Conservation (phyloP, 768 basidiomycete species). For the Lactifluus subvellereus region DNA sequence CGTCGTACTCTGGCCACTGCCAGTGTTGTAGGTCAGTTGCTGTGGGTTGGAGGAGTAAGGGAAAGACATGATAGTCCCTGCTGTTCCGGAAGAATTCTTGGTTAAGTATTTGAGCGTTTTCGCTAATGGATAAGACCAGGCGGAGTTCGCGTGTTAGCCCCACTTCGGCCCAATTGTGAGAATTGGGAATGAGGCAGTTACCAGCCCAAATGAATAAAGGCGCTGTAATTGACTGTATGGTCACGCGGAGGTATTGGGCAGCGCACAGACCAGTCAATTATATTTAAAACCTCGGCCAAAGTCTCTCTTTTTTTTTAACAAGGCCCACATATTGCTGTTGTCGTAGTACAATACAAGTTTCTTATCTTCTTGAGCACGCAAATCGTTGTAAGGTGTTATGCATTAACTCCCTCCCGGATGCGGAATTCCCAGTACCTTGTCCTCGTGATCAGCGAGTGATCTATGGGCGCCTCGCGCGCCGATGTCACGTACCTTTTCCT, state of each 20-base stretch:
- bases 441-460: constrained; percentile 21
- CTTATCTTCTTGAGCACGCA: neutral
- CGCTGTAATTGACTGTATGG: constrained; percentile 7
- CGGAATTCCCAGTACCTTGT: constrained; percentile 73
- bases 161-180: neutral
- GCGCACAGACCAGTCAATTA: neutral
- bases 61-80: constrained; percentile 2
- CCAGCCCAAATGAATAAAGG: constrained; percentile 2
- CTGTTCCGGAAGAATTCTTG: neutral
- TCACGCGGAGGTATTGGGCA: neutral
- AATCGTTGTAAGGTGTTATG: neutral
- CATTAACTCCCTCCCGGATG: constrained; percentile 44
- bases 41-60: neutral
- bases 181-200: constrained; percentile 17
- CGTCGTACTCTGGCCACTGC: neutral
- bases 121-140: neutral
- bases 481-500: constrained; percentile 56
- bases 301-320: neutral
- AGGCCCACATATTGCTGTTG: neutral
- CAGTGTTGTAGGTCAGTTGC: neutral
- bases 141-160: constrained; percentile 2
- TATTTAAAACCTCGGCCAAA: neutral
- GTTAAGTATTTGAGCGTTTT: neutral
- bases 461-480: constrained; percentile 14
- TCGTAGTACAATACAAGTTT: constrained; percentile 1